phyloP scores from a whole-genome alignment of 169 alveolate genomes.

The Eimeria acervulina region DNA sequence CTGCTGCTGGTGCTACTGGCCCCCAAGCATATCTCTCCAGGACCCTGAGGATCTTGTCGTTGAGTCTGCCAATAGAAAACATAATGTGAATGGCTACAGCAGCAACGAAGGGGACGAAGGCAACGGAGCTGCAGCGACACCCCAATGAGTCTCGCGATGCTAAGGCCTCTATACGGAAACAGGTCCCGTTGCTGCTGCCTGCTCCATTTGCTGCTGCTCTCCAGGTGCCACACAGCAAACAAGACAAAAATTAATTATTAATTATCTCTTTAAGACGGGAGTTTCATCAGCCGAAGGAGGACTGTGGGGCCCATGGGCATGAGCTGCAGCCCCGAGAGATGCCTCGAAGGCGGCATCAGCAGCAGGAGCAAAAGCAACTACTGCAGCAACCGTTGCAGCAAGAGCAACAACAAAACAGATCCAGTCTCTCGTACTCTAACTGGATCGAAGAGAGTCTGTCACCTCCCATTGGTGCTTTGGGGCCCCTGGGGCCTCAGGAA shows the following conservation, averaged over 20 bases:
- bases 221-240: neutral
- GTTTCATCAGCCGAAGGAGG: neutral
- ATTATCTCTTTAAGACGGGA: neutral
- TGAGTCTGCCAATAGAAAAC: constrained; percentile 31
- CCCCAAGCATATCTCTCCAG: neutral
- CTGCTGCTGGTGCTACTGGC: neutral
- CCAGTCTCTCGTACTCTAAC: neutral
- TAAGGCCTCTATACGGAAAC: neutral
- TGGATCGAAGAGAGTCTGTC: neutral
- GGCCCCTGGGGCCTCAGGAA: neutral
- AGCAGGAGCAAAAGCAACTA: neutral
- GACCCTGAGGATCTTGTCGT: constrained; percentile 19
- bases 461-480: neutral
- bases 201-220: constrained; percentile 22
- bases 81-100: neutral
- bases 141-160: neutral
- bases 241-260: neutral
- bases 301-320: constrained; percentile 37
- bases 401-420: neutral
- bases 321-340: constrained; percentile 20
- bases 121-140: neutral
- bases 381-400: neutral
- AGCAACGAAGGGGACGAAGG: neutral
- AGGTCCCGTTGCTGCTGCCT: neutral
- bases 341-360: neutral